Percentiles rank a stretch among this genome's conserved stretches.
Conservation (phyloP, 306 rosid species). For the Prunus campanulata region DNA sequence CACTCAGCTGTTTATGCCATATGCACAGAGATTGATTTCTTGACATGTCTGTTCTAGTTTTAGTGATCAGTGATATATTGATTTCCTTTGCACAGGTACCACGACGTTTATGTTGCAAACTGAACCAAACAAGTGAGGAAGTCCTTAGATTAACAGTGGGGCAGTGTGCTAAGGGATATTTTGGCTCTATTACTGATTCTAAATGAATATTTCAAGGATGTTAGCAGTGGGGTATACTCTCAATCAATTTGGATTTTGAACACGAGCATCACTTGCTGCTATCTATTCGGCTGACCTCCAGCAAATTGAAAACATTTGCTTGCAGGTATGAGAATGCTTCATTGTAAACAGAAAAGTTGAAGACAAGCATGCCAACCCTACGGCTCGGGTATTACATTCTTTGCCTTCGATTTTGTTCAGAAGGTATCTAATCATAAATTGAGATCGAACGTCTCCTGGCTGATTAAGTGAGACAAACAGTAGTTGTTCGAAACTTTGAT, state of each 20-base stretch:
- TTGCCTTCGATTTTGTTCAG: constrained; percentile 16
- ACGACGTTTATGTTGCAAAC: constrained; percentile 65
- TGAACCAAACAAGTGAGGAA: constrained; percentile 42
- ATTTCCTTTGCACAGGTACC: constrained; percentile 47
- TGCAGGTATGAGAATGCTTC: constrained; percentile 30
- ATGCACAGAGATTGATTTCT: not conserved
- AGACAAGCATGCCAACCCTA: constrained; percentile 17
- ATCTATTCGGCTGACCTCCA: not conserved
- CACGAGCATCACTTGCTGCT: constrained; percentile 9
- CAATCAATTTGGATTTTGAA: constrained; percentile 20
- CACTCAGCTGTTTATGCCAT: constrained; percentile 5
- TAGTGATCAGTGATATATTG: not conserved
- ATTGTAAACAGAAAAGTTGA: not conserved
- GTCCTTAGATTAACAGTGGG: constrained; percentile 55
- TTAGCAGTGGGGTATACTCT: constrained; percentile 10
- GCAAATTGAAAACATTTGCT: constrained; percentile 18
- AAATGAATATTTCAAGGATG: constrained; percentile 16
- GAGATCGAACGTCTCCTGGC: not conserved
- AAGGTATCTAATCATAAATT: constrained; percentile 11
- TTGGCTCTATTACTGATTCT: constrained; percentile 36
- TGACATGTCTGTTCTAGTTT: constrained; percentile 13
- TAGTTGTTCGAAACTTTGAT: not conserved
- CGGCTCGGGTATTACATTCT: constrained; percentile 10
- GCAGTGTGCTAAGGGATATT: constrained; percentile 54
- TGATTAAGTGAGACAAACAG: constrained; percentile 6